Conservation (phyloP, 2,329 filamentous ascomycete genomes). For the Trichoderma oligosporum region DNA sequence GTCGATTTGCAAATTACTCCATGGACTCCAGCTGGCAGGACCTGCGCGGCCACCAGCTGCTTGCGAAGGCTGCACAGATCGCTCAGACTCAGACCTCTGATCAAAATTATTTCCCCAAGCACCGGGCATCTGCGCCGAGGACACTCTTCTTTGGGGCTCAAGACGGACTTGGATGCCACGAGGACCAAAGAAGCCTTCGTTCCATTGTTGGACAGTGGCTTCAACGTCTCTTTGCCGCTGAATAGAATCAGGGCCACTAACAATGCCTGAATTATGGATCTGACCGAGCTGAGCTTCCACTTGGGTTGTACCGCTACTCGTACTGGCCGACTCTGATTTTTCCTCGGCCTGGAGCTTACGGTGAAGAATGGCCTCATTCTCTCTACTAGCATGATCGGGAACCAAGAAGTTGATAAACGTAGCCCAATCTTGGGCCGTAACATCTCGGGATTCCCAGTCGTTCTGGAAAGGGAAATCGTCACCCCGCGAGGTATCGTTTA, state of each 20-base stretch:
- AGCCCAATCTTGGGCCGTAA: slow-evolving; percentile 53
- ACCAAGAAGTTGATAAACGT: slow-evolving; percentile 57
- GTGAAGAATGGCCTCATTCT: slow-evolving; percentile 47
- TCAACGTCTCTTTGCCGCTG: slow-evolving; percentile 34
- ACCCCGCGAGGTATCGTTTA: slow-evolving; percentile 37
- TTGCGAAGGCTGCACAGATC: background rate
- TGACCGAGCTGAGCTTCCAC: slow-evolving; percentile 43
- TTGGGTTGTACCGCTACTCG: slow-evolving; percentile 27
- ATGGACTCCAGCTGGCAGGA: slow-evolving; percentile 18
- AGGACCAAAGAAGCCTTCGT: slow-evolving; percentile 52
- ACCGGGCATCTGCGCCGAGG: slow-evolving; percentile 26
- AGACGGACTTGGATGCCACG: slow-evolving; percentile 45
- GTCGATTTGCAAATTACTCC: slow-evolving; percentile 40
- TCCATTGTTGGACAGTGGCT: slow-evolving; percentile 51
- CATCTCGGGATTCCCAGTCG: slow-evolving; percentile 40
- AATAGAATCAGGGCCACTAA: slow-evolving; percentile 15
- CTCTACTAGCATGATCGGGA: slow-evolving; percentile 43
- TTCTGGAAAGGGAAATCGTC: slow-evolving; percentile 43
- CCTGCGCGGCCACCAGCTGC: background rate
- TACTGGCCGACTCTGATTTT: slow-evolving; percentile 29
- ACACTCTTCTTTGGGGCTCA: slow-evolving; percentile 21
- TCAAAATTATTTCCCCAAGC: slow-evolving; percentile 23
- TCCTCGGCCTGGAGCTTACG: slow-evolving; percentile 47
- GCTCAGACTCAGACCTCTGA: background rate
- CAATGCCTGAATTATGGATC: slow-evolving; percentile 27